phyloP scores from a whole-genome alignment of 164 flowering plant species.

The Tinospora cordifolia region DNA sequence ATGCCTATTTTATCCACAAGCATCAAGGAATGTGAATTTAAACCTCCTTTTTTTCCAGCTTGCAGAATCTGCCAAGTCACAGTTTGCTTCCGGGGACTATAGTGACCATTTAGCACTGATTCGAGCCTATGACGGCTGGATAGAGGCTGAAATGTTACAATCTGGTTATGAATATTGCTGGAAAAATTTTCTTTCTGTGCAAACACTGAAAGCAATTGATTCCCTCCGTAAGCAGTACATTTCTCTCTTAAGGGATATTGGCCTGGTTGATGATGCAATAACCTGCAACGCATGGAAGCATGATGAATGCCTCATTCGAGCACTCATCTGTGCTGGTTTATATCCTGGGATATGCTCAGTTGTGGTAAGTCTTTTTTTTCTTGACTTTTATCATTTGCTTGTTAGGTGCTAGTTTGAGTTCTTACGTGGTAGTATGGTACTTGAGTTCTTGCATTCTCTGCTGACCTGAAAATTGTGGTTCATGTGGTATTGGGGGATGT shows the following conservation, averaged over 20 bases:
- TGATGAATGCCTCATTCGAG: slow-evolving; percentile 69
- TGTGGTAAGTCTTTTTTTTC: slow-evolving; percentile 47
- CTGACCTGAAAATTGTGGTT: neutral
- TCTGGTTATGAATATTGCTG: slow-evolving; percentile 83
- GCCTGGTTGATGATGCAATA: slow-evolving; percentile 49
- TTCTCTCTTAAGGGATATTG: slow-evolving; percentile 65
- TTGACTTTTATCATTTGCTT: neutral
- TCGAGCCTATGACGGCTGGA: slow-evolving; percentile 91
- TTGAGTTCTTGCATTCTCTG: neutral
- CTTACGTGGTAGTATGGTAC: neutral
- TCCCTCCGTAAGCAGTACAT: slow-evolving; percentile 73
- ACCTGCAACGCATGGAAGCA: slow-evolving; percentile 52
- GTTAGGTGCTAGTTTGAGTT: neutral
- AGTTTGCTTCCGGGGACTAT: slow-evolving; percentile 50
- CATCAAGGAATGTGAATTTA: neutral
- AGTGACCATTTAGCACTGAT: slow-evolving; percentile 92
- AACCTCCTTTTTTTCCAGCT: slow-evolving; percentile 37
- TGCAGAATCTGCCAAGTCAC: slow-evolving; percentile 87
- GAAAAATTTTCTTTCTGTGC: slow-evolving; percentile 84
- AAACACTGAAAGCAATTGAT: slow-evolving; percentile 88
- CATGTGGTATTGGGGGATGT: too few relatives aligned
- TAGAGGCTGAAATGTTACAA: slow-evolving; percentile 56
- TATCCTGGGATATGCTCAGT: slow-evolving; percentile 93
- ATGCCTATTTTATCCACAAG: neutral
- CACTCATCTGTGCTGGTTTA: slow-evolving; percentile 82